These are phyloP conservation scores for Pichia phayaonensis DNA, from an alignment of 805 yeast species.

Conservation along the genomic window DNA sequence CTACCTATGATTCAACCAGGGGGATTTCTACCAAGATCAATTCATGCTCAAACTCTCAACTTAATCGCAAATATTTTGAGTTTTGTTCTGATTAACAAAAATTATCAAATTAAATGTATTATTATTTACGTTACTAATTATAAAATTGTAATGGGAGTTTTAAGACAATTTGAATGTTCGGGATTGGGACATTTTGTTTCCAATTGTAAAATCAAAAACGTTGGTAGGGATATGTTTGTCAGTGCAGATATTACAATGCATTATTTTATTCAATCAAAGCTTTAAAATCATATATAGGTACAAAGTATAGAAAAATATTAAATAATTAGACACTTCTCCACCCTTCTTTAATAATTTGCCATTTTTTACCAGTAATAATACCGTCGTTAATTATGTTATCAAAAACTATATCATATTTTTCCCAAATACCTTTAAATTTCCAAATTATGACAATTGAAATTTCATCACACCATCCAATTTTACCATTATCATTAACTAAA, in stretches of 20 bases:
- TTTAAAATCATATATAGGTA: slow-evolving; percentile 12
- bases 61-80: slow-evolving; percentile 9
- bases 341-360: slow-evolving; percentile 60
- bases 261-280: slow-evolving; percentile 7
- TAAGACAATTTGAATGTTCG: slow-evolving; percentile 6
- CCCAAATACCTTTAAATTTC: slow-evolving; percentile 74
- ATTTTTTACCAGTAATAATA: slow-evolving; percentile 22
- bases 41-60: slow-evolving; percentile 3
- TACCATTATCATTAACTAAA: slow-evolving; percentile 32
- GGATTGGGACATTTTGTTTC: slow-evolving; percentile 10
- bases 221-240: slow-evolving; percentile 5
- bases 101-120: background rate
- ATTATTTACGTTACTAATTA: slow-evolving; percentile 5
- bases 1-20: slow-evolving; percentile 1
- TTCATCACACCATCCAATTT: slow-evolving; percentile 71
- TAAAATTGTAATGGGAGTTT: slow-evolving; percentile 8
- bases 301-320: background rate
- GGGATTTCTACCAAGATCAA: background rate
- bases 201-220: slow-evolving; percentile 7
- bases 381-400: slow-evolving; percentile 22
- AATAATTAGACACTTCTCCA: slow-evolving; percentile 49
- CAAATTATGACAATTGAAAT: slow-evolving; percentile 69
- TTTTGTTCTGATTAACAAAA: background rate
- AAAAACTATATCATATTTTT: slow-evolving; percentile 68
- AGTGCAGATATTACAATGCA: slow-evolving; percentile 3